Percentiles rank a stretch among this genome's conserved stretches.
These are phyloP conservation scores for Pleurotus sapidus DNA, from an alignment of 768 basidiomycete genomes.

Conservation along the genomic window DNA sequence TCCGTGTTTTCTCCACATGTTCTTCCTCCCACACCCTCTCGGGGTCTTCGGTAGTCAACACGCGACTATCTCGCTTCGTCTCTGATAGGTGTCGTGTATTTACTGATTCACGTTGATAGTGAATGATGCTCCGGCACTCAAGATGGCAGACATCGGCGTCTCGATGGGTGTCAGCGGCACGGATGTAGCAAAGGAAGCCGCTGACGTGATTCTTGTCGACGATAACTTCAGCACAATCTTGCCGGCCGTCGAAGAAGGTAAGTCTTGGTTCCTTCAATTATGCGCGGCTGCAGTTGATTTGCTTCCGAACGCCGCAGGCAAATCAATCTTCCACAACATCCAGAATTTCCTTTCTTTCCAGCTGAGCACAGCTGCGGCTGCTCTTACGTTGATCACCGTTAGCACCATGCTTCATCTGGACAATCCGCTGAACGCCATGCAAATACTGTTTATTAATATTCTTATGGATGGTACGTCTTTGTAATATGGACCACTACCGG, in stretches of 20 bases:
- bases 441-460: constrained; percentile 99
- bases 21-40: not conserved
- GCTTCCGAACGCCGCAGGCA: constrained; percentile 44
- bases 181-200: constrained; percentile 97
- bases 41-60: not conserved
- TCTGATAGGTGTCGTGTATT: not conserved
- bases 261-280: constrained; percentile 10
- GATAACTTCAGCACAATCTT: constrained; percentile 96
- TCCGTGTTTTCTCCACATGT: not conserved
- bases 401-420: constrained; percentile 87
- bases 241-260: constrained; percentile 92
- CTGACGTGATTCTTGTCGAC: constrained; percentile 94
- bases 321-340: constrained; percentile 99
- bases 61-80: not conserved
- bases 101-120: constrained; percentile 37
- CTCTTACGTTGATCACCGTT: constrained; percentile 90
- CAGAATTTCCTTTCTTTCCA: constrained; percentile 98
- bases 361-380: constrained; percentile 95
- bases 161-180: constrained; percentile 99
- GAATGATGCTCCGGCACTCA: constrained; percentile 95
- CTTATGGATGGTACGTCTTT: constrained; percentile 84
- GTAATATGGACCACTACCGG: not conserved
- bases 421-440: constrained; percentile 97
- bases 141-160: constrained; percentile 97
- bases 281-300: constrained; percentile 2